Conservation (phyloP, 2,329 filamentous ascomycete species). For the Myriangium duriaei region DNA sequence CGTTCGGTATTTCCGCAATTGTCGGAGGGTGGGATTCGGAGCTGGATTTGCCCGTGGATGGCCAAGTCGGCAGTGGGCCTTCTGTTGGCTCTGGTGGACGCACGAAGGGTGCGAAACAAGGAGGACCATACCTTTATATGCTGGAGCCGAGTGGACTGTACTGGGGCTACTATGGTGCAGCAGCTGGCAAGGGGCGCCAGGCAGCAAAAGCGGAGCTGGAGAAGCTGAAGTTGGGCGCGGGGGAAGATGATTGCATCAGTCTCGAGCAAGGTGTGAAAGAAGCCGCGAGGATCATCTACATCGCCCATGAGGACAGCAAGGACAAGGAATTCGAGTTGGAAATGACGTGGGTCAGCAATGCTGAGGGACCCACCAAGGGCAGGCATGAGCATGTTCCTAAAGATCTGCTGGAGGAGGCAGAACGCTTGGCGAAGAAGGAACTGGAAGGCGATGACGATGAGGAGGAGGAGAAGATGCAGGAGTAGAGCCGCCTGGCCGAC, state of each 20-base stretch:
- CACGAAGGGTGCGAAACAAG: conserved; percentile 58
- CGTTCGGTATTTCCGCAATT: conserved; percentile 93
- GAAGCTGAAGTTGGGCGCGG: conserved; percentile 67
- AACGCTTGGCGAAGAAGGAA: conserved; percentile 81
- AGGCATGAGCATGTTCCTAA: conserved; percentile 88
- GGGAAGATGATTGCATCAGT: conserved; percentile 56
- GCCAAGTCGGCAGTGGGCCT: conserved; percentile 76
- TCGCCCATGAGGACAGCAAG: conserved; percentile 97
- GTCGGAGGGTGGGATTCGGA: conserved; percentile 89
- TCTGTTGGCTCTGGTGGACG: conserved; percentile 72
- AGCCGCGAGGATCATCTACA: conserved; percentile 91
- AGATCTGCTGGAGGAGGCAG: conserved; percentile 79
- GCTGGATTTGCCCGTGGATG: conserved; percentile 72
- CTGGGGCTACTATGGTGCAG: conserved; percentile 98
- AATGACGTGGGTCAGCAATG: conserved; percentile 92
- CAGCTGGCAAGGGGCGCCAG: conserved; percentile 92
- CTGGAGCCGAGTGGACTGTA: conserved; percentile 94
- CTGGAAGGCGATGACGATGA: conserved; percentile 75
- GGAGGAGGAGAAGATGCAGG: conserved; percentile 87
- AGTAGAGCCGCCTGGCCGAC: conserved; percentile 42
- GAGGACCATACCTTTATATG: conserved; percentile 94
- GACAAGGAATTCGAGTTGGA: conserved; percentile 99
- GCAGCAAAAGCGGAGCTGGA: conserved; percentile 96
- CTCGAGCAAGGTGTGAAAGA: conserved; percentile 87
- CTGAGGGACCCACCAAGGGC: conserved; percentile 80